These are phyloP conservation scores for Crithidia bombi DNA, from an alignment of 208 protist genomes.

Conservation along the genomic window DNA sequence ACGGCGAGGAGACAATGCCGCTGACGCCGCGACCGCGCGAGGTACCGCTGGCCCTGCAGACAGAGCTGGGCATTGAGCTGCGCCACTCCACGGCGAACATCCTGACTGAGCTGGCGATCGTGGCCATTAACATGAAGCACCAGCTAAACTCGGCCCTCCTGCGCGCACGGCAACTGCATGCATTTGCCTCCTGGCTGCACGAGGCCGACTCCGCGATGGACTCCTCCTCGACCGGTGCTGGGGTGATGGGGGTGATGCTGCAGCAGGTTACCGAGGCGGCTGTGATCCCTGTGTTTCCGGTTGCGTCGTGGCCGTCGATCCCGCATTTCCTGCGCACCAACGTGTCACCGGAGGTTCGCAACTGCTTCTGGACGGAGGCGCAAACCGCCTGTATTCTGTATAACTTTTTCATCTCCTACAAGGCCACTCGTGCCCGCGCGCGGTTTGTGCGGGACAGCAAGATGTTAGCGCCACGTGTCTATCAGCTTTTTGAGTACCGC, in stretches of 20 bases:
- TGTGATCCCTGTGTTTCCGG: constrained; percentile 61
- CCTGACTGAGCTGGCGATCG: constrained; percentile 59
- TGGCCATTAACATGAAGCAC: constrained; percentile 80
- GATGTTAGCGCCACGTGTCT: constrained; percentile 67
- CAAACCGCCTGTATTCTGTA: constrained; percentile 48
- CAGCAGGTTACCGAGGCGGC: constrained; percentile 35
- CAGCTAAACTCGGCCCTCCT: constrained; percentile 75
- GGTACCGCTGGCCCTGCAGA: constrained; percentile 72
- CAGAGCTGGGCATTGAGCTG: constrained; percentile 77
- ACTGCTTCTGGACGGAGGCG: constrained; percentile 59
- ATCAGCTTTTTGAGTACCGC: constrained; percentile 62
- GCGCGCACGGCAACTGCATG: constrained; percentile 55
- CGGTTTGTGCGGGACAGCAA: constrained; percentile 55
- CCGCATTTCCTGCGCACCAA: constrained; percentile 80
- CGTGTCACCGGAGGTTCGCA: constrained; percentile 51
- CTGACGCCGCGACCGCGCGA: constrained; percentile 74
- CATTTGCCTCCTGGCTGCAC: constrained; percentile 58
- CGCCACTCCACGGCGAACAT: constrained; percentile 65
- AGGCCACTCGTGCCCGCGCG: constrained; percentile 34
- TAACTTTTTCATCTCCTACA: constrained; percentile 57
- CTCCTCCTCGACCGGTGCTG: background rate
- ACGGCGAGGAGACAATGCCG: constrained; percentile 23
- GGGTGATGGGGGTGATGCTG: constrained; percentile 42
- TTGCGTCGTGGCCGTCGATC: constrained; percentile 47
- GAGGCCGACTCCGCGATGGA: constrained; percentile 26